These are phyloP conservation scores for Fusarium decemcellulare DNA, from an alignment of 2,329 filamentous ascomycete species.

Conservation along the genomic window DNA sequence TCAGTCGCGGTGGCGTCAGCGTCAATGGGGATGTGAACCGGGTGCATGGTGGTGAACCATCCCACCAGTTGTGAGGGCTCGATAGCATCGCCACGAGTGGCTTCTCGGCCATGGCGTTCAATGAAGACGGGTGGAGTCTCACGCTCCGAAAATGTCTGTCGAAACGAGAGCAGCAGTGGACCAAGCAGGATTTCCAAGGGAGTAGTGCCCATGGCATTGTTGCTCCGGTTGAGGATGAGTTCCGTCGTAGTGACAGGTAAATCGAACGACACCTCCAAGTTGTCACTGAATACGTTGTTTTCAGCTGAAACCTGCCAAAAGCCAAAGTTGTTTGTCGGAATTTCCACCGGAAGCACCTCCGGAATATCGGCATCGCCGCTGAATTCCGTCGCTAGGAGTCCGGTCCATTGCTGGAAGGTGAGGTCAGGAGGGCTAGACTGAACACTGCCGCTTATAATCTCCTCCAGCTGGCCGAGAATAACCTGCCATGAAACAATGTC, in stretches of 20 bases:
- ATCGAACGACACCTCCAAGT: background rate
- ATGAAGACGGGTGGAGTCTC: background rate
- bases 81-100: background rate
- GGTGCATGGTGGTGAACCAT: background rate
- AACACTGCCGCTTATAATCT: background rate
- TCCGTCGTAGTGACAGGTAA: background rate
- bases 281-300: background rate
- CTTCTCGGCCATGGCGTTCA: background rate
- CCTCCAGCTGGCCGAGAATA: background rate
- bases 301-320: background rate
- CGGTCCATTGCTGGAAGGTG: background rate
- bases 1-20: background rate
- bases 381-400: background rate
- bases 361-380: background rate
- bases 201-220: background rate
- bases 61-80: background rate
- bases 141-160: background rate
- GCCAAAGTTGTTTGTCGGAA: background rate
- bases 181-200: background rate
- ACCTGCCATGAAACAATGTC: background rate
- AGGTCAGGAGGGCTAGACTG: background rate
- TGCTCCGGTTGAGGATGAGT: background rate
- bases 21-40: background rate
- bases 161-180: background rate
- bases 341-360: background rate